Conservation (phyloP, 257 asterid species). For the Solanum verrucosum region DNA sequence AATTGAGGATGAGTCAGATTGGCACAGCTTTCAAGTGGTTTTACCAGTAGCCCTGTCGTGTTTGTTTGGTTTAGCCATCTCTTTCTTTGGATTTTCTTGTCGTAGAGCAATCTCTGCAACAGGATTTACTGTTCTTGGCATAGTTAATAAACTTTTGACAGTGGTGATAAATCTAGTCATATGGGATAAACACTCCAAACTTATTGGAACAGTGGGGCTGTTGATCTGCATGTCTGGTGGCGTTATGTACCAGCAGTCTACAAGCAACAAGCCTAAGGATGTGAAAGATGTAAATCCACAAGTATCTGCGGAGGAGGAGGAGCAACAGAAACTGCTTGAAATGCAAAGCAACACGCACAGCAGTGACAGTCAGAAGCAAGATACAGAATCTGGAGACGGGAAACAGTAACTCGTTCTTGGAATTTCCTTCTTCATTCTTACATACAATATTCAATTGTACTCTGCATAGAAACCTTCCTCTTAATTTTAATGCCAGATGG, state of each 20-base stretch:
- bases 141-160: constrained; percentile 81
- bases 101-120: constrained; percentile 90
- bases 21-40: constrained; percentile 67
- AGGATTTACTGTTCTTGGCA: constrained; percentile 92
- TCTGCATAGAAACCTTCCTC: not conserved
- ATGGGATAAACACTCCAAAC: constrained; percentile 88
- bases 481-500: not conserved
- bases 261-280: constrained; percentile 42
- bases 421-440: not conserved
- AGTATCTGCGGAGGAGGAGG: constrained; percentile 40
- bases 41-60: constrained; percentile 85
- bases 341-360: constrained; percentile 39
- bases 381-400: constrained; percentile 22
- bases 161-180: constrained; percentile 78
- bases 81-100: constrained; percentile 92
- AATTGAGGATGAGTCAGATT: constrained; percentile 55
- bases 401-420: constrained; percentile 26
- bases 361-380: constrained; percentile 25
- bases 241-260: constrained; percentile 73
- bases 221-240: constrained; percentile 91
- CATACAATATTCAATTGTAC: not conserved
- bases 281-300: constrained; percentile 27
- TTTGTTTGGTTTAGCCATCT: constrained; percentile 80
- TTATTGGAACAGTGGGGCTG: constrained; percentile 78
- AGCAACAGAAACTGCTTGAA: constrained; percentile 66